Evolutionary conservation across 495 filamentous ascomycete species (phyloP).

Genomic region (Cladorrhinum samala): DNA sequence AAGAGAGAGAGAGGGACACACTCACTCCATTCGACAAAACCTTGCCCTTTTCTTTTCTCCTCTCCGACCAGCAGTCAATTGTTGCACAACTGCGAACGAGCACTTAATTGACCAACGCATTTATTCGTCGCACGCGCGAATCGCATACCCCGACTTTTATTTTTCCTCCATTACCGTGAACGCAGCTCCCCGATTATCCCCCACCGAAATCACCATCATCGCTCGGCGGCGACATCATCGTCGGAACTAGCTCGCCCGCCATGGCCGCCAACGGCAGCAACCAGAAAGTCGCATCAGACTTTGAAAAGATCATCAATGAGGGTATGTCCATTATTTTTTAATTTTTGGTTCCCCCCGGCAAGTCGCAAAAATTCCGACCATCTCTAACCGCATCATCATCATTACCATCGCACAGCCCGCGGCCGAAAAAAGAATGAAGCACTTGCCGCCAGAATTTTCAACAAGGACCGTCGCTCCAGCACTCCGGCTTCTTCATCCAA

Average conservation of each 20-base stretch:
- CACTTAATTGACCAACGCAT: no score
- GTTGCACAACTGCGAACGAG: no score
- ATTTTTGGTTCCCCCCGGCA: slow-evolving; percentile 5
- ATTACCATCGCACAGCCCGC: slow-evolving; percentile 44
- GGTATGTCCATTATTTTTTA: slow-evolving; percentile 35
- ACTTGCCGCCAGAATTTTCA: slow-evolving; percentile 66
- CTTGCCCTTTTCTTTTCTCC: not conserved
- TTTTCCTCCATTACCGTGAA: no score
- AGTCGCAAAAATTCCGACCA: slow-evolving; percentile 15
- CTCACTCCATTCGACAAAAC: no score
- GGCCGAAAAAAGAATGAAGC: slow-evolving; percentile 63
- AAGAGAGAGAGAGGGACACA: no score
- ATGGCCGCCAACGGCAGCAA: slow-evolving; percentile 34
- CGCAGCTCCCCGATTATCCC: no score
- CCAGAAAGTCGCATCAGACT: slow-evolving; percentile 48
- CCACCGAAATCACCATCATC: not conserved
- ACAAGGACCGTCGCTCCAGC: slow-evolving; percentile 55
- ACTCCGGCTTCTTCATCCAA: slow-evolving; percentile 37
- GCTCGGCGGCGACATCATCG: no score
- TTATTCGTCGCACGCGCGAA: no score
- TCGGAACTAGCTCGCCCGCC: no score
- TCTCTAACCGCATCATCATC: slow-evolving; percentile 5
- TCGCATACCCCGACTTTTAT: no score
- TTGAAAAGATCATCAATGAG: slow-evolving; percentile 60
- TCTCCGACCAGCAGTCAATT: no score